Conservation (phyloP, 1,139 yeast genomes). For the Zygosaccharomyces sapae region DNA sequence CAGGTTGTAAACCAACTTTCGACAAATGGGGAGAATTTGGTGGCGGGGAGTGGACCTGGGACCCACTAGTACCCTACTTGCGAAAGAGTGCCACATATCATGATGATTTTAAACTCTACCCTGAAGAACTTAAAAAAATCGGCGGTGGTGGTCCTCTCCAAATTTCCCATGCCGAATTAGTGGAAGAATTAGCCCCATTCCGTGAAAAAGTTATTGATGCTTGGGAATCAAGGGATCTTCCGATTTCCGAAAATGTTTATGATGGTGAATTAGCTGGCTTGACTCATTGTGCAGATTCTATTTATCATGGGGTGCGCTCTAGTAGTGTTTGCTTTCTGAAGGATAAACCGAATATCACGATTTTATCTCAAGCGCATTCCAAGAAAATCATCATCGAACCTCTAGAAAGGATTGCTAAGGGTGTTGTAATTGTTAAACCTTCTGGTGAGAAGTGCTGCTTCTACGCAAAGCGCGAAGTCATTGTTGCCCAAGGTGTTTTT, state of each 20-base stretch:
- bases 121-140: slow-evolving; percentile 21
- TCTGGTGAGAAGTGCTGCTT: slow-evolving; percentile 22
- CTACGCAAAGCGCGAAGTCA: slow-evolving; percentile 30
- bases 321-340: slow-evolving; percentile 24
- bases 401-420: slow-evolving; percentile 20
- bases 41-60: slow-evolving; percentile 31
- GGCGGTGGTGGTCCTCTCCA: slow-evolving; percentile 28
- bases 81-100: slow-evolving; percentile 29
- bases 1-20: slow-evolving; percentile 29
- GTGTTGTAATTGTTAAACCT: slow-evolving; percentile 24
- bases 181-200: slow-evolving; percentile 22
- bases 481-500: slow-evolving; percentile 32
- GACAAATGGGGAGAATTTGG: slow-evolving; percentile 29
- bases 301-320: slow-evolving; percentile 25
- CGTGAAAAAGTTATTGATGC: slow-evolving; percentile 22
- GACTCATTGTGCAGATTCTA: slow-evolving; percentile 26
- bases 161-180: slow-evolving; percentile 25
- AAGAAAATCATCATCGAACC: slow-evolving; percentile 24
- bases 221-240: slow-evolving; percentile 23
- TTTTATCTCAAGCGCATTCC: slow-evolving; percentile 22
- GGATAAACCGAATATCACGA: slow-evolving; percentile 24
- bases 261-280: slow-evolving; percentile 27
- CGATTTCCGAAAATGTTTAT: slow-evolving; percentile 21
- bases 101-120: slow-evolving; percentile 22
- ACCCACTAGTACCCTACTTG: slow-evolving; percentile 27